Percentiles rank a stretch among this genome's conserved stretches.
Conservation (phyloP, 2,329 filamentous ascomycete genomes). For the Reticulascus tulasneorum region DNA sequence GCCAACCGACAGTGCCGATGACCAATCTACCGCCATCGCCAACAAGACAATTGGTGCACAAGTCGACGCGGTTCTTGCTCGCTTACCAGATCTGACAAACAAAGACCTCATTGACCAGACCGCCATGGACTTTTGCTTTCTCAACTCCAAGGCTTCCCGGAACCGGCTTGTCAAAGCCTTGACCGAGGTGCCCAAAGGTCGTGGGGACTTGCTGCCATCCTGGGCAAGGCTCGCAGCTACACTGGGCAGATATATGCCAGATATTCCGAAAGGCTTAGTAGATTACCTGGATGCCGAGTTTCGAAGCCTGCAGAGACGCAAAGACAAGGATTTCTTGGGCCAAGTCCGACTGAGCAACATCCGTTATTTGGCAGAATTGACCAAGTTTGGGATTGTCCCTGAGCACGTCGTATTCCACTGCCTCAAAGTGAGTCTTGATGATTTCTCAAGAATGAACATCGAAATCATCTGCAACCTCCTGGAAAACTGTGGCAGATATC, state of each 20-base stretch:
- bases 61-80: slow-evolving; percentile 82
- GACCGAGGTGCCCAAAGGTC: slow-evolving; percentile 91
- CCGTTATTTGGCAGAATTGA: slow-evolving; percentile 94
- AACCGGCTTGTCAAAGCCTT: slow-evolving; percentile 91
- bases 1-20: slow-evolving; percentile 56
- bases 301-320: slow-evolving; percentile 89
- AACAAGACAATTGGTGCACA: slow-evolving; percentile 98
- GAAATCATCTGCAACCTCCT: slow-evolving; percentile 96
- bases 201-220: slow-evolving; percentile 82
- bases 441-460: slow-evolving; percentile 98
- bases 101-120: slow-evolving; percentile 91
- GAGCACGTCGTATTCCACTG: slow-evolving; percentile 99
- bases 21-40: slow-evolving; percentile 87
- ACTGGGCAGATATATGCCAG: slow-evolving; percentile 87
- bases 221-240: slow-evolving; percentile 94
- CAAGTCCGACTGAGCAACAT: slow-evolving; percentile 93
- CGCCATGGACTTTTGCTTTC: slow-evolving; percentile 94
- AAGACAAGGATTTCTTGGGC: slow-evolving; percentile 95
- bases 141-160: slow-evolving; percentile 96
- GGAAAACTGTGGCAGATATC: slow-evolving; percentile 92
- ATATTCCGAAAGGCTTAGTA: slow-evolving; percentile 88
- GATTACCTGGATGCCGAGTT: slow-evolving; percentile 95
- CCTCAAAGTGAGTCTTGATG: slow-evolving; percentile 93
- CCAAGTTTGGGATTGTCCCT: slow-evolving; percentile 95
- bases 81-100: slow-evolving; percentile 84